Conservation (phyloP, 2,329 filamentous ascomycete species). For the Bimuria novae-zelandiae region DNA sequence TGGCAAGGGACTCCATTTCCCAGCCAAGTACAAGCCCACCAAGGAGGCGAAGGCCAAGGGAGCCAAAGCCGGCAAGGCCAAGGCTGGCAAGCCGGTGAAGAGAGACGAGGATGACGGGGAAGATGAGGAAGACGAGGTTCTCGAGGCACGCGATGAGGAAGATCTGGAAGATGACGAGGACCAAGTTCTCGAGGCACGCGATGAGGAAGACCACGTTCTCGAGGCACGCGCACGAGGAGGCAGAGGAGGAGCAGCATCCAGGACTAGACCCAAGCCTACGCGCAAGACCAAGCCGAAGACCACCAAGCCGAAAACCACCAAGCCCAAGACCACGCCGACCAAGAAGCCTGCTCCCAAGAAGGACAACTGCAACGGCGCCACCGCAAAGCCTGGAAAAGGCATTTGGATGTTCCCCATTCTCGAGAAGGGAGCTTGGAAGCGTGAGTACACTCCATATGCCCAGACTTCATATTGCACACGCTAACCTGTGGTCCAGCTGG, state of each 20-base stretch:
- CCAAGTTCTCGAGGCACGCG: not conserved
- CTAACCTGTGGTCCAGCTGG: too few relatives aligned
- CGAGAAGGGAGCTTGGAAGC: slow-evolving; percentile 4
- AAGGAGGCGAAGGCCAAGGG: slow-evolving; percentile 4
- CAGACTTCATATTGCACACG: not conserved
- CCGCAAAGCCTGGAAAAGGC: not conserved
- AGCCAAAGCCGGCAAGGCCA: too few relatives aligned
- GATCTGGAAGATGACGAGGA: too few relatives aligned
- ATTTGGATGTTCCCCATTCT: slow-evolving; percentile 6
- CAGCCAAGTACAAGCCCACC: slow-evolving; percentile 1
- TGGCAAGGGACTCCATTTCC: slow-evolving; percentile 5
- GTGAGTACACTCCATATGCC: not conserved
- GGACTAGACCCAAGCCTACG: too few relatives aligned
- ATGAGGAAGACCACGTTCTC: not conserved
- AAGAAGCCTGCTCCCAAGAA: not conserved
- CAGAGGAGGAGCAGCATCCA: too few relatives aligned
- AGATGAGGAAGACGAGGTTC: not conserved
- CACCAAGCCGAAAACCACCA: not conserved
- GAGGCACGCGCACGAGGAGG: not conserved
- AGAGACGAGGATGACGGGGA: not conserved
- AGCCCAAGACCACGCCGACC: not conserved
- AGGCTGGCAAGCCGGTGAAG: not conserved
- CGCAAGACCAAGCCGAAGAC: not conserved
- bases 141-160: too few relatives aligned
- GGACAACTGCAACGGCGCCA: not conserved